Evolutionary conservation across 345 rosid genomes (phyloP), one percentile per base, ranked within the genome.

Genomic region (Fremontodendron californicum): DNA sequence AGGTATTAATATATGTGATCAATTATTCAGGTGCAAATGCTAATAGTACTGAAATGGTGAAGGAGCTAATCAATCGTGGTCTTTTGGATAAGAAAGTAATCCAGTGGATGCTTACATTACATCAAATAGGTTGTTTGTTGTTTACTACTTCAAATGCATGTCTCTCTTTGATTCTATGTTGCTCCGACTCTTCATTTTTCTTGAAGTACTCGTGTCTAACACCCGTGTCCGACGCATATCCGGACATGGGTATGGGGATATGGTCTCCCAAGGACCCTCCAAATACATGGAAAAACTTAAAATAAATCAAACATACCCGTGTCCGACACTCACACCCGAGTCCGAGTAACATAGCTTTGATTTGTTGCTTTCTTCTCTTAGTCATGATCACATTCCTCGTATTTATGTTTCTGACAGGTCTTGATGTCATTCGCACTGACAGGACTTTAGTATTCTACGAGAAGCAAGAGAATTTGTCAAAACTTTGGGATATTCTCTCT

Each of bases 401-500:
- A 2, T 62, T 25, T 23, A 18, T 25, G 4, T 80, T 55, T 33
- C 18, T 57, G 10, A 27, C 77, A 96, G 99, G 99, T 81, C 94
- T 96, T 27, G 99, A 96, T 82, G 98, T 96, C 72, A 81, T 82
- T 82, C 98, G 99, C 74, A 96, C 99, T 8, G 99, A 96, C 82
- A 91, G 99, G 87, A 82, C 90, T 10, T 76, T 96, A 86, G 91
- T 90, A 21, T 94, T 96, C 78, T 96, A 94, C 51, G 99, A 96
- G 90, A 92, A 91, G 83, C 93, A 89, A 79, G 89, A 92, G 77
- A 86, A 96, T 84, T 84, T 96, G 85, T 90, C 98, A 9, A 96
- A 91, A 85, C 97, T 96, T 73, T 96, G 99, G 99, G 98, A 96
- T 85, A 88, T 96, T 82, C 90, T 96, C 25, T 89, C 97, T 75